These are phyloP conservation scores for Furcasterigmium furcatum DNA, from an alignment of 2,329 filamentous ascomycete species.

Conservation along the genomic window DNA sequence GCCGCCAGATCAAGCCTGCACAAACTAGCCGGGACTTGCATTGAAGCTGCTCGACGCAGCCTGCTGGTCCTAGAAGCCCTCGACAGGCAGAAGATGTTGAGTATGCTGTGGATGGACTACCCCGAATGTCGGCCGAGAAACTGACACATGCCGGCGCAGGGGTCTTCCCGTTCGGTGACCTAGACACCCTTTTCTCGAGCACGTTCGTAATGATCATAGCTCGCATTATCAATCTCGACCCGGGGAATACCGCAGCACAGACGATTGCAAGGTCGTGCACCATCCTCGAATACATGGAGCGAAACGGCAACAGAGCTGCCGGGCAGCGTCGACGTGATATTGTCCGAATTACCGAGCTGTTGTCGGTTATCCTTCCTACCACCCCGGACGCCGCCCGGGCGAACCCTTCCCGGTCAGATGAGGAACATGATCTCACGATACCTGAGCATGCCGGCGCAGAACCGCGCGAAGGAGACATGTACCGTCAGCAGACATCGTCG, in stretches of 20 bases:
- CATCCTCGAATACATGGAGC: neutral
- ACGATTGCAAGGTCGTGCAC: neutral
- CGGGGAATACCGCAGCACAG: neutral
- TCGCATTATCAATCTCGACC: neutral
- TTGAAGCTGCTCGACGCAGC: constrained; percentile 1
- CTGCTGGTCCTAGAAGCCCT: neutral
- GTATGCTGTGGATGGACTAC: neutral
- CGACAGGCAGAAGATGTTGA: too few relatives aligned
- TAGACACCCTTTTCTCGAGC: constrained; percentile 2
- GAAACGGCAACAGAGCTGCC: neutral
- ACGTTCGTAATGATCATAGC: neutral
- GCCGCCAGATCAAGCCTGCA: neutral
- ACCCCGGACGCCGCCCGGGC: too few relatives aligned
- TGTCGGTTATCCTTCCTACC: too few relatives aligned
- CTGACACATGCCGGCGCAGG: neutral
- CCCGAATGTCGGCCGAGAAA: neutral
- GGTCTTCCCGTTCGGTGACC: neutral
- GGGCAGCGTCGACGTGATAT: neutral
- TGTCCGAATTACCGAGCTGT: neutral
- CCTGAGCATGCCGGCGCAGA: too few relatives aligned
- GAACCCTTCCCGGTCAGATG: too few relatives aligned
- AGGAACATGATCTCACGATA: too few relatives aligned
- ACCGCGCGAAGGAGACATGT: too few relatives aligned
- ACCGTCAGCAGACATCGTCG: too few relatives aligned
- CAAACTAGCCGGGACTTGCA: neutral